Evolutionary conservation across 2,329 filamentous ascomycete genomes (phyloP).

Genomic region (Colletotrichum lindemuthianum): DNA sequence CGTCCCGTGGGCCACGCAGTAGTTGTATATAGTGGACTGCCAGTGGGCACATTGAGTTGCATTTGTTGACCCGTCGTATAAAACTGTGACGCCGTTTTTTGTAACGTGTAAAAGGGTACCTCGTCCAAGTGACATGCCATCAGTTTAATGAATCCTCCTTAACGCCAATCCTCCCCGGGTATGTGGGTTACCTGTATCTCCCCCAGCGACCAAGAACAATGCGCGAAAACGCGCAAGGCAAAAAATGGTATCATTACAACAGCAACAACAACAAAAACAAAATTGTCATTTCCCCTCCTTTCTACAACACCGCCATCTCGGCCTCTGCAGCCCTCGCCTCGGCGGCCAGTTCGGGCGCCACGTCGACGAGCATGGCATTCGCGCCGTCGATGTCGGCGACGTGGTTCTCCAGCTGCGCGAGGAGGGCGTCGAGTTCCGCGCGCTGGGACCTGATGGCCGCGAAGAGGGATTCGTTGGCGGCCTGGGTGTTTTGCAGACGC

Average conservation of each 20-base stretch:
- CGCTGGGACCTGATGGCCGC: constrained; percentile 63
- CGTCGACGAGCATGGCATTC: constrained; percentile 57
- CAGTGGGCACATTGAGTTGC: constrained; percentile 7
- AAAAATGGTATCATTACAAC: constrained; percentile 1
- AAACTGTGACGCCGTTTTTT: background rate
- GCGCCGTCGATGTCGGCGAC: constrained; percentile 66
- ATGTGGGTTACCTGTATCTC: constrained; percentile 3
- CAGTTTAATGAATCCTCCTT: background rate
- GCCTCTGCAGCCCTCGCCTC: constrained; percentile 60
- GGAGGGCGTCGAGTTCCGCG: constrained; percentile 62
- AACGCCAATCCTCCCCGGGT: constrained; percentile 15
- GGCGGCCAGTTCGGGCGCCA: constrained; percentile 58
- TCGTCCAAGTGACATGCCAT: too few relatives aligned
- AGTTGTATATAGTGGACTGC: constrained; percentile 7
- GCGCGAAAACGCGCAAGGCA: too few relatives aligned
- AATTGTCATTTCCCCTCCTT: background rate
- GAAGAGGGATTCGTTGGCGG: constrained; percentile 64
- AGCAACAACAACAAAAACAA: too few relatives aligned
- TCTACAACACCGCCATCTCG: constrained; percentile 47
- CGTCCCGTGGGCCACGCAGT: background rate
- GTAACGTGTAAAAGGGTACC: background rate
- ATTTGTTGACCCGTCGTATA: background rate
- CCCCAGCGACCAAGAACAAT: background rate
- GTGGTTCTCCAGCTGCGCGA: constrained; percentile 60
- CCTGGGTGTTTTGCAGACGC: constrained; percentile 64